phyloP scores from a whole-genome alignment of 257 asterid species.

The Scutellaria galericulata region DNA sequence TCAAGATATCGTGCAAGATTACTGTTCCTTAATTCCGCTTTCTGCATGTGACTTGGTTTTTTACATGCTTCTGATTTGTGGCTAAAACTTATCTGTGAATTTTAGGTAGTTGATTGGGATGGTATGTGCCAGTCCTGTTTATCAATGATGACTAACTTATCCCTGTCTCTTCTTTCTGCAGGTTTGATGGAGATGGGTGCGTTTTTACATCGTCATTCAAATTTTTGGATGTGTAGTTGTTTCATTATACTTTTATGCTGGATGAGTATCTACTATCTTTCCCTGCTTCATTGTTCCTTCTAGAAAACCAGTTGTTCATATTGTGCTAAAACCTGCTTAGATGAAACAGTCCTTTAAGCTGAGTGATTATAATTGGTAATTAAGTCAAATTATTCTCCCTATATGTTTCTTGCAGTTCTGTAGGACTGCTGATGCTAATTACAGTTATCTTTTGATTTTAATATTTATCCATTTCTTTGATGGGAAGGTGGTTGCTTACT shows the following conservation, averaged over 20 bases:
- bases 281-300: slow-evolving; percentile 17
- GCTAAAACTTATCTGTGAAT: slow-evolving; percentile 5
- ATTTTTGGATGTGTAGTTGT: slow-evolving; percentile 33
- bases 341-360: not conserved
- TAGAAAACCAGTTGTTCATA: slow-evolving; percentile 10
- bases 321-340: slow-evolving; percentile 1
- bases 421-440: slow-evolving; percentile 1
- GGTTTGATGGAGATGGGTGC: slow-evolving; percentile 99
- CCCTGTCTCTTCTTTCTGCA: slow-evolving; percentile 47
- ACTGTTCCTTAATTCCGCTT: not conserved
- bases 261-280: slow-evolving; percentile 23
- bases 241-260: slow-evolving; percentile 29
- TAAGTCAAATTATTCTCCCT: slow-evolving; percentile 11
- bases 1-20: slow-evolving; percentile 1
- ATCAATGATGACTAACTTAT: slow-evolving; percentile 32
- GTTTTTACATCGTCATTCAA: slow-evolving; percentile 43
- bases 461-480: not conserved
- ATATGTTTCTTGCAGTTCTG: not conserved
- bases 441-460: slow-evolving; percentile 5
- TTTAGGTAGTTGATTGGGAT: not conserved
- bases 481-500: slow-evolving; percentile 4
- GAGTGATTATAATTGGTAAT: not conserved
- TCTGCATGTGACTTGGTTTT: slow-evolving; percentile 10
- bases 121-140: slow-evolving; percentile 25
- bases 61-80: not conserved